Evolutionary conservation across 2,329 filamentous ascomycete genomes (phyloP), one percentile per base, ranked within the genome.

Genomic region (Hypomyces perniciosus): DNA sequence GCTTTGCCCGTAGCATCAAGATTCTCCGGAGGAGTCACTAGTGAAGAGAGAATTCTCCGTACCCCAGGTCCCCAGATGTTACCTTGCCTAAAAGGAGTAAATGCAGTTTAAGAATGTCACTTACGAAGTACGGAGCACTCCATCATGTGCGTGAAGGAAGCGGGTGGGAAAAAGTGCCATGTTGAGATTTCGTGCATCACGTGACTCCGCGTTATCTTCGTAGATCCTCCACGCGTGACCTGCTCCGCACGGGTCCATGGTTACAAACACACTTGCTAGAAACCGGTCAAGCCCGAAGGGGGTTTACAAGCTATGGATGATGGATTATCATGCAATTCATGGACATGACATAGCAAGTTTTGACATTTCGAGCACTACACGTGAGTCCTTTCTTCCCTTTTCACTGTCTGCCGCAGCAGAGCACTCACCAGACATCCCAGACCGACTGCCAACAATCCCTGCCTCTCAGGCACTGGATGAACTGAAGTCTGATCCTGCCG

Each of bases 381-480:
- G 79, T 81, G 59, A 60, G 76, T 71, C 57, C 58, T 4, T 9
- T n/a, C 41, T 35, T 35, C 9, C 43, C 10, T 28, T 46, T 51
- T 28, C 31, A 33, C 48, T 35, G 13, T 27, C 33, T 6, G 13
- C 13, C 13, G 20, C 8, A 31, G 9, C 28, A 35, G 35, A 28
- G n/a, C 39, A 29, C 48, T 52, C 42, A 54, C 31, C 29, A 28
- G 26, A 42, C 30, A 6, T 29, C 33, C 29, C 59, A 90, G 86
- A 91, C 71, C 82, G 88, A 46, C 73, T 92, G 48, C 85, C 88
- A 34, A 89, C 88, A 1, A 76, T 91, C 44, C 88, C 86, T 13
- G 88, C 87, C 30, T 86, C 86, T 1, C 79, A 89, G 62, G 86
- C 83, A 6, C 72, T 91, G 41, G 75, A 84, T 52, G 75, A 80